A percentile compares a stretch with the other conserved stretches of the same genome.
These are phyloP conservation scores for Didymella pinodella DNA, from an alignment of 2,329 filamentous ascomycete genomes.

Conservation along the genomic window DNA sequence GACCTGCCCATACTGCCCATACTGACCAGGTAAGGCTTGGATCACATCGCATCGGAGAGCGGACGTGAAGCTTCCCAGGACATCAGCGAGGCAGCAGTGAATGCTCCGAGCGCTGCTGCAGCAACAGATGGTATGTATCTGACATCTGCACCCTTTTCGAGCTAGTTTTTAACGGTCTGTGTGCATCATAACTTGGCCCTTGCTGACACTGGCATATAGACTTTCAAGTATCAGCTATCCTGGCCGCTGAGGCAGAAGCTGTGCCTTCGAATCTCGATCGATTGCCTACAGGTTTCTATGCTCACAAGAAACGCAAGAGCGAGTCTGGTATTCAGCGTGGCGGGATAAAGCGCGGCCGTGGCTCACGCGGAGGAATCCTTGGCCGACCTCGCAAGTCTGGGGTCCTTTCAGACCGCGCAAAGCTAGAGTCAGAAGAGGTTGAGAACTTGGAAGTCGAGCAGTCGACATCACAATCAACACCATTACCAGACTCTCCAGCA, in stretches of 20 bases:
- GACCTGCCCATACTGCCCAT: background rate
- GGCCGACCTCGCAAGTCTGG: slow-evolving; percentile 29
- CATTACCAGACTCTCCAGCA: background rate
- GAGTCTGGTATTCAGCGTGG: slow-evolving; percentile 16
- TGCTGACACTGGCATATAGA: background rate
- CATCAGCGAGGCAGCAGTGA: background rate
- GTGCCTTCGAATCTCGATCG: slow-evolving; percentile 32
- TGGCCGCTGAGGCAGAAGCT: slow-evolving; percentile 33
- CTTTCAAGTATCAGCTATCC: slow-evolving; percentile 10
- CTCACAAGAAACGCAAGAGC: slow-evolving; percentile 31
- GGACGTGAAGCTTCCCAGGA: background rate
- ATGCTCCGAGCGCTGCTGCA: background rate
- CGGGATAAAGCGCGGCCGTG: slow-evolving; percentile 24
- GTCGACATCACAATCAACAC: background rate
- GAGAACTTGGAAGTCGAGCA: background rate
- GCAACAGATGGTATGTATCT: background rate
- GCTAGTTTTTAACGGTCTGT: background rate
- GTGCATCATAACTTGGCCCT: background rate
- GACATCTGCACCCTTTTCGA: background rate
- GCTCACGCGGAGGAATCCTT: slow-evolving; percentile 24
- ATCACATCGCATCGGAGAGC: background rate
- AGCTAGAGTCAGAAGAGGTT: background rate
- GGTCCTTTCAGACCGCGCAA: background rate
- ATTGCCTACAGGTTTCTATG: slow-evolving; percentile 24
- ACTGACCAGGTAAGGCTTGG: background rate